These are phyloP conservation scores for Conidiobolus incongruus DNA, from an alignment of 371 early-diverging fungal species.

Conservation along the genomic window DNA sequence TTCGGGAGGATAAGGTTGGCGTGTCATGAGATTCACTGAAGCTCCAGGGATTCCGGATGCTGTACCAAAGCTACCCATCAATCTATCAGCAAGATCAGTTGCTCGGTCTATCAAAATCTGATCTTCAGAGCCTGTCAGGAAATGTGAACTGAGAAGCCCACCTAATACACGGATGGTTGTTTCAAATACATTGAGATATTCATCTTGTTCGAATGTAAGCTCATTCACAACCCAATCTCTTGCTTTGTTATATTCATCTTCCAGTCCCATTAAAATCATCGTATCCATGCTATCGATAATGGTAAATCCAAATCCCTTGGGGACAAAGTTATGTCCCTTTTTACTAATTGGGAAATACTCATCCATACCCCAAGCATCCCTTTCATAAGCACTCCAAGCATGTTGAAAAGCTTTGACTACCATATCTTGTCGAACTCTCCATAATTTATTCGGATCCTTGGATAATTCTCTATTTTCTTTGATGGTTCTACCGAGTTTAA, in stretches of 20 bases:
- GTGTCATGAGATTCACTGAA: slow-evolving; percentile 25
- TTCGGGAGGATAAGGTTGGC: slow-evolving; percentile 13
- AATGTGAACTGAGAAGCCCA: slow-evolving; percentile 53
- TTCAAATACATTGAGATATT: slow-evolving; percentile 76
- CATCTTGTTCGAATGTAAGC: slow-evolving; percentile 39
- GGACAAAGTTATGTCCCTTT: neutral
- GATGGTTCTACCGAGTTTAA: too few species aligned
- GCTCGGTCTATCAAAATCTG: slow-evolving; percentile 41
- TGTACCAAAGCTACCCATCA: slow-evolving; percentile 54
- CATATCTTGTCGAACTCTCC: slow-evolving; percentile 17
- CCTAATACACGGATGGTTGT: slow-evolving; percentile 84
- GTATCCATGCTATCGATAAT: slow-evolving; percentile 75
- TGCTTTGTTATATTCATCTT: slow-evolving; percentile 41
- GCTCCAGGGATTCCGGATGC: slow-evolving; percentile 56
- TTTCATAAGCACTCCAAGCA: slow-evolving; percentile 57
- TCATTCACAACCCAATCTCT: slow-evolving; percentile 30
- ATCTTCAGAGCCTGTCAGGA: slow-evolving; percentile 32
- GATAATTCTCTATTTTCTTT: too few species aligned
- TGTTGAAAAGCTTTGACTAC: slow-evolving; percentile 30
- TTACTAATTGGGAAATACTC: slow-evolving; percentile 57
- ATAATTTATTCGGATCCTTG: neutral
- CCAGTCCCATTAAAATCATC: slow-evolving; percentile 50
- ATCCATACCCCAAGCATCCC: slow-evolving; percentile 61
- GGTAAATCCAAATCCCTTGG: slow-evolving; percentile 31
- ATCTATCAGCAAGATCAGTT: slow-evolving; percentile 44